Percentiles rank a stretch among this genome's conserved stretches.
phyloP scores from a whole-genome alignment of 2,329 filamentous ascomycete species.

The Incumbomyces delicatus region DNA sequence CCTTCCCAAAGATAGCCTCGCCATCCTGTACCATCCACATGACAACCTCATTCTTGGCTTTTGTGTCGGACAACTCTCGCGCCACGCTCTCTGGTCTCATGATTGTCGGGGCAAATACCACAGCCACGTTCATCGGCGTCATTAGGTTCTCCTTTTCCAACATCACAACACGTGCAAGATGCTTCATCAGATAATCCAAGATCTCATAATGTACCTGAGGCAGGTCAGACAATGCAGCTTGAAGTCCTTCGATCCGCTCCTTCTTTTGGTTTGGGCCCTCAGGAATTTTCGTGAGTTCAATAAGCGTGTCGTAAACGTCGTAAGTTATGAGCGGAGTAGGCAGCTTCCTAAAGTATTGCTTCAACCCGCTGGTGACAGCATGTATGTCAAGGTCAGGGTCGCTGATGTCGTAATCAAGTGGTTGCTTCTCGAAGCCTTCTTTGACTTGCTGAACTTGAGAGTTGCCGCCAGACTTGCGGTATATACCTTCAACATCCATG shows the following conservation, averaged over 20 bases:
- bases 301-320: slow-evolving; percentile 78
- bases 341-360: slow-evolving; percentile 94
- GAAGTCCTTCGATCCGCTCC: slow-evolving; percentile 62
- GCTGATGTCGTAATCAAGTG: slow-evolving; percentile 77
- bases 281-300: slow-evolving; percentile 56
- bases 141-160: slow-evolving; percentile 83
- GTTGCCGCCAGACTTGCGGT: slow-evolving; percentile 90
- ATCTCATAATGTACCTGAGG: slow-evolving; percentile 79
- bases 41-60: slow-evolving; percentile 81
- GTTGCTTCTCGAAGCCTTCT: slow-evolving; percentile 73
- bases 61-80: slow-evolving; percentile 92
- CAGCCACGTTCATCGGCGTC: slow-evolving; percentile 90
- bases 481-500: slow-evolving; percentile 96
- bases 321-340: slow-evolving; percentile 84
- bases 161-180: slow-evolving; percentile 75
- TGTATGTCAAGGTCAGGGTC: slow-evolving; percentile 92
- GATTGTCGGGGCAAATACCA: slow-evolving; percentile 95
- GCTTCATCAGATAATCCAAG: slow-evolving; percentile 87
- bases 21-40: slow-evolving; percentile 91
- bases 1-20: slow-evolving; percentile 58
- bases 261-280: slow-evolving; percentile 41
- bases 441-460: slow-evolving; percentile 84
- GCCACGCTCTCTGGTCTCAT: slow-evolving; percentile 86
- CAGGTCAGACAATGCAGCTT: slow-evolving; percentile 64
- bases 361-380: slow-evolving; percentile 86